A percentile compares a stretch with the other conserved stretches of the same genome.
phyloP scores from a whole-genome alignment of 2,329 filamentous ascomycete genomes.

The Cladobotryum mycophilum region DNA sequence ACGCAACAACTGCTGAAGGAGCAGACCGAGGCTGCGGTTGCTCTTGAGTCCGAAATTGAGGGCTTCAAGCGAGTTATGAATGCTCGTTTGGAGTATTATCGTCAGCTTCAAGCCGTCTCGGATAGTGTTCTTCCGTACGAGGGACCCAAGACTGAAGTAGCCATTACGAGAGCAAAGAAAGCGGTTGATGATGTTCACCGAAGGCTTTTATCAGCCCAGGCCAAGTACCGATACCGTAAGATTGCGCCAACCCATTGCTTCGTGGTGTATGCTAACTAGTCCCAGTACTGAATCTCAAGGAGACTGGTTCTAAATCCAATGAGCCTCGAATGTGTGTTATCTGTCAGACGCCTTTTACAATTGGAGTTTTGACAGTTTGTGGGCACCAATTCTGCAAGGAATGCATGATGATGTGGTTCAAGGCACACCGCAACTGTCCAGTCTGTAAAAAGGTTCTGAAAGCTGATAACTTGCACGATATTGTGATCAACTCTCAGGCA shows the following conservation, averaged over 20 bases:
- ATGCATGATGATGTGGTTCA: slow-evolving; percentile 77
- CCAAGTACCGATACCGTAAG: slow-evolving; percentile 69
- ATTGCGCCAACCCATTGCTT: slow-evolving; percentile 7
- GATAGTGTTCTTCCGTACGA: slow-evolving; percentile 76
- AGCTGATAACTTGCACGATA: slow-evolving; percentile 69
- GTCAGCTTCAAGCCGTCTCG: slow-evolving; percentile 83
- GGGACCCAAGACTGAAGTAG: slow-evolving; percentile 49
- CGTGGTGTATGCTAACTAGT: not conserved
- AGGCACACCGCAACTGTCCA: slow-evolving; percentile 68
- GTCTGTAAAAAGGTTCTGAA: slow-evolving; percentile 70
- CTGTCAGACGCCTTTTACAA: slow-evolving; percentile 68
- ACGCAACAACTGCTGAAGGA: slow-evolving; percentile 48
- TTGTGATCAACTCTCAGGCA: slow-evolving; percentile 72
- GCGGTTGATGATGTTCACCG: slow-evolving; percentile 39
- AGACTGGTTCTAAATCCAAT: slow-evolving; percentile 55
- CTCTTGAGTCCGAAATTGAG: slow-evolving; percentile 65
- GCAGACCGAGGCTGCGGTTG: slow-evolving; percentile 43
- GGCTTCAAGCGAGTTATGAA: slow-evolving; percentile 77
- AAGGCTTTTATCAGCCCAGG: slow-evolving; percentile 56
- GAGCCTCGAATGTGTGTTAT: slow-evolving; percentile 75
- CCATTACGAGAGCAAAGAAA: slow-evolving; percentile 28
- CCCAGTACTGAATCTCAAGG: slow-evolving; percentile 46
- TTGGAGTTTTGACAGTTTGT: slow-evolving; percentile 79
- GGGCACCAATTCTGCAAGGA: slow-evolving; percentile 90
- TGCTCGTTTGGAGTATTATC: slow-evolving; percentile 79